phyloP scores from a whole-genome alignment of 306 rosid genomes.

The Castanospermum australe region DNA sequence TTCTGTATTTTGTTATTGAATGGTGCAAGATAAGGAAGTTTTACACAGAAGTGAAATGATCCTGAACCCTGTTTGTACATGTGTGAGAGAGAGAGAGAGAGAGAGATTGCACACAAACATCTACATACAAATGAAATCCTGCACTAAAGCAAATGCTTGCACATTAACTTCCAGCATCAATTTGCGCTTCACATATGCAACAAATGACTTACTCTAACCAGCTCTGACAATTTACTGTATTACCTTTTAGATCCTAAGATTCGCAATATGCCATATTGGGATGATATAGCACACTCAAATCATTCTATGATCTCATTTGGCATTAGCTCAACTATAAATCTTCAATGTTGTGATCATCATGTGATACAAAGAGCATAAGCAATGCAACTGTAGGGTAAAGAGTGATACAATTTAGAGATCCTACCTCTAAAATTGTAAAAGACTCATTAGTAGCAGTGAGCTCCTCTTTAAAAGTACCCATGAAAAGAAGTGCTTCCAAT shows the following conservation, averaged over 20 bases:
- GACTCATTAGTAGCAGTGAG: slow-evolving; percentile 60
- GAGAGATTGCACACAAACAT: neutral
- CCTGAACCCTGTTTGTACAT: neutral
- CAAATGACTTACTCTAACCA: neutral
- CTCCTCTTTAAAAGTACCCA: slow-evolving; percentile 81
- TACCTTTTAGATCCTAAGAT: neutral
- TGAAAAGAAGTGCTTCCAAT: slow-evolving; percentile 78
- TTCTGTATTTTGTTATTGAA: neutral
- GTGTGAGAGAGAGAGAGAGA: neutral
- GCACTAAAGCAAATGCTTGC: neutral
- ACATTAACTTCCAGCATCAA: neutral
- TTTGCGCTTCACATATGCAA: neutral
- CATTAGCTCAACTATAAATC: neutral
- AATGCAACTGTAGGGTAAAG: slow-evolving; percentile 17
- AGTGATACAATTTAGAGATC: neutral
- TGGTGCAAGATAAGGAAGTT: slow-evolving; percentile 8
- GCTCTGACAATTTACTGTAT: neutral
- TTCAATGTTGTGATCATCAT: neutral
- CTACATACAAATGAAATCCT: neutral
- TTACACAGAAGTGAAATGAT: neutral
- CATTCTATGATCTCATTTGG: neutral
- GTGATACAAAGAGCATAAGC: slow-evolving; percentile 15
- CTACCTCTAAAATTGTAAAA: slow-evolving; percentile 78
- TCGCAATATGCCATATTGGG: neutral
- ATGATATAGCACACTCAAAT: neutral